phyloP scores from a whole-genome alignment of 495 filamentous ascomycete species.

The Lasiosphaeriaceae sp. region DNA sequence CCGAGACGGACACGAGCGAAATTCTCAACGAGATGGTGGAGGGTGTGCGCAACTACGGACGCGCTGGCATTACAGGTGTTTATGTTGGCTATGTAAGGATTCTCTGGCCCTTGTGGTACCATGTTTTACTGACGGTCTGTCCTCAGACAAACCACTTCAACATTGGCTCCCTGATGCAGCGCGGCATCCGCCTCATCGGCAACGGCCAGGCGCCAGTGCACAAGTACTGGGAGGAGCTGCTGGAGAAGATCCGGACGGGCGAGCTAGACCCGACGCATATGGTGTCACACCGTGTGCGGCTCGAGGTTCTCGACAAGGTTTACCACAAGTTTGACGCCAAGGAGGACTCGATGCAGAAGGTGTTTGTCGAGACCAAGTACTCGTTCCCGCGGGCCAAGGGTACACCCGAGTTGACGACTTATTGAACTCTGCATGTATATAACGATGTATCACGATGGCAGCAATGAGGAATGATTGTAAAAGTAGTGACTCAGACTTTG shows the following conservation, averaged over 20 bases:
- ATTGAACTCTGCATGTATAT: conserved; percentile 3
- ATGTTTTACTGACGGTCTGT: not conserved
- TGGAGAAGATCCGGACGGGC: conserved; percentile 63
- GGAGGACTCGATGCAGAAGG: conserved; percentile 67
- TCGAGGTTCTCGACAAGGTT: conserved; percentile 70
- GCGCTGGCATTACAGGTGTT: conserved; percentile 73
- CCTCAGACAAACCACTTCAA: conserved; percentile 73
- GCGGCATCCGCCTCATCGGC: conserved; percentile 75
- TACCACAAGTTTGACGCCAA: conserved; percentile 69
- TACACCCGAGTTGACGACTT: conserved; percentile 49
- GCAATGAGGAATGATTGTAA: too few relatives aligned
- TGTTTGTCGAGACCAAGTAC: conserved; percentile 65
- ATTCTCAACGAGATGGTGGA: conserved; percentile 86
- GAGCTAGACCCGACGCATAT: conserved; percentile 76
- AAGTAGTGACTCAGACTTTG: too few relatives aligned
- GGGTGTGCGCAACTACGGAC: conserved; percentile 69
- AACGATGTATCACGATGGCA: too few relatives aligned
- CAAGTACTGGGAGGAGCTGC: conserved; percentile 73
- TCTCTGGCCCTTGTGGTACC: not conserved
- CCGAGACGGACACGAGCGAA: conserved; percentile 85
- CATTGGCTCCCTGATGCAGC: conserved; percentile 82
- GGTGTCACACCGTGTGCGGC: conserved; percentile 68
- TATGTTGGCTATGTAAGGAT: conserved; percentile 73
- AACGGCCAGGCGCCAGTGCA: conserved; percentile 85
- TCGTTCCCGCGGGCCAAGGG: conserved; percentile 53